Conservation (phyloP, 192 early-diverging fungal species). For the Backusella morwellensis region DNA sequence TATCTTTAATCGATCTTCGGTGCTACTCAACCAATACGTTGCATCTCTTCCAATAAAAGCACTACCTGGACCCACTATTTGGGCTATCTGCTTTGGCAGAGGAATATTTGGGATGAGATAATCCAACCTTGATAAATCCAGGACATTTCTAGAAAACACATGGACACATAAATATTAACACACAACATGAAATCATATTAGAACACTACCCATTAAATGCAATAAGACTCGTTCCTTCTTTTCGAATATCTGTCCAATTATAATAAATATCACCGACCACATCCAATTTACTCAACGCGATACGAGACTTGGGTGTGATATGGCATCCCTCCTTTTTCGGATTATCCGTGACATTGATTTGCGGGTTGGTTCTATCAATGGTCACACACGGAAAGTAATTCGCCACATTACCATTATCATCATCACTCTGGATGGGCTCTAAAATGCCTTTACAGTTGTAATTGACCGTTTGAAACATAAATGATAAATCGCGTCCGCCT, state of each 20-base stretch:
- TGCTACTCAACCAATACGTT: slow-evolving; percentile 42
- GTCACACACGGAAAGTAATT: slow-evolving; percentile 73
- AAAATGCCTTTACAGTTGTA: slow-evolving; percentile 62
- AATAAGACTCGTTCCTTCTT: slow-evolving; percentile 51
- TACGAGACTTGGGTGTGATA: slow-evolving; percentile 40
- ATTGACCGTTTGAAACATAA: slow-evolving; percentile 79
- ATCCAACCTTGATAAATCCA: slow-evolving; percentile 64
- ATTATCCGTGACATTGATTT: slow-evolving; percentile 52
- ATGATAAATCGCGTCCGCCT: slow-evolving; percentile 69
- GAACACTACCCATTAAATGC: slow-evolving; percentile 70
- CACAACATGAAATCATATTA: neutral
- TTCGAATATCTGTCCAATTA: slow-evolving; percentile 63
- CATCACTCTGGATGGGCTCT: slow-evolving; percentile 28
- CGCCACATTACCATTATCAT: slow-evolving; percentile 38
- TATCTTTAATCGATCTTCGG: slow-evolving; percentile 48
- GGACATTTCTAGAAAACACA: slow-evolving; percentile 44
- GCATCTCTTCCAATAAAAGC: slow-evolving; percentile 56
- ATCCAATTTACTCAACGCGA: slow-evolving; percentile 42
- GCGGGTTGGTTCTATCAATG: slow-evolving; percentile 39
- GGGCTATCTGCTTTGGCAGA: slow-evolving; percentile 35
- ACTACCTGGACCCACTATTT: slow-evolving; percentile 38
- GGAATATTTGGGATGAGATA: slow-evolving; percentile 60
- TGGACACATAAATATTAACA: neutral
- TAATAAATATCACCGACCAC: slow-evolving; percentile 65
- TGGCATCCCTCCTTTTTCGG: slow-evolving; percentile 61